Conservation (phyloP, 768 basidiomycete species). For the Clathrus columnatus region DNA sequence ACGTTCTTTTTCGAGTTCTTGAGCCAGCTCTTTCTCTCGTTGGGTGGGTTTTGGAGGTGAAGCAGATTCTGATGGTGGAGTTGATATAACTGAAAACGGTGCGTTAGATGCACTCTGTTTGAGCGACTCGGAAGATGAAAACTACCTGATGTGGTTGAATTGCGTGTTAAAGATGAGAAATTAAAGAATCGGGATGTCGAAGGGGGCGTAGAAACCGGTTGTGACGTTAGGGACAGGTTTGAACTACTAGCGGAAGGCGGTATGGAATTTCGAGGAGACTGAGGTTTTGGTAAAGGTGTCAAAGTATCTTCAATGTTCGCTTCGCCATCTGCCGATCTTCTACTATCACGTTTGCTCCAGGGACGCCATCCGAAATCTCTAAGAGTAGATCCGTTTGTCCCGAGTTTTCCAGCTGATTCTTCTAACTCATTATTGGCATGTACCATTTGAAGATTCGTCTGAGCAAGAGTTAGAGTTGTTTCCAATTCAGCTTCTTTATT, state of each 20-base stretch:
- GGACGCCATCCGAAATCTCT: conserved; percentile 73
- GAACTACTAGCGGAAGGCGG: background rate
- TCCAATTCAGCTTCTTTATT: conserved; percentile 70
- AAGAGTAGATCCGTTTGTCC: conserved; percentile 34
- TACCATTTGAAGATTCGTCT: conserved; percentile 81
- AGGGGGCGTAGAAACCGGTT: background rate
- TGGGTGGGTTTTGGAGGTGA: background rate
- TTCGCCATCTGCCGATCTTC: conserved; percentile 17
- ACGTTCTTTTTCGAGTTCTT: conserved; percentile 45
- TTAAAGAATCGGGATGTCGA: conserved; percentile 7
- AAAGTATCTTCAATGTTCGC: background rate
- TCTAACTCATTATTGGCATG: conserved; percentile 93
- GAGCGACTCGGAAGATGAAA: background rate
- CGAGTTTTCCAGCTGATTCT: conserved; percentile 69
- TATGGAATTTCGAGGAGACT: background rate
- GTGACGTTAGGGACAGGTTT: conserved; percentile 3
- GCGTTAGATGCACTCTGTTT: background rate
- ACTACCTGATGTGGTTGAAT: background rate
- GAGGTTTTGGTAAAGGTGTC: background rate
- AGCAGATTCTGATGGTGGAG: background rate
- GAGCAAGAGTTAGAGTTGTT: conserved; percentile 74
- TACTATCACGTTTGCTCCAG: conserved; percentile 31
- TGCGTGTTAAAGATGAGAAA: background rate
- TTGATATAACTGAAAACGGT: background rate
- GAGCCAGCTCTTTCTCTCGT: conserved; percentile 28